Percentiles rank a stretch among this genome's conserved stretches.
phyloP scores from a whole-genome alignment of 208 protist genomes.

The Entamoeba nuttalli region DNA sequence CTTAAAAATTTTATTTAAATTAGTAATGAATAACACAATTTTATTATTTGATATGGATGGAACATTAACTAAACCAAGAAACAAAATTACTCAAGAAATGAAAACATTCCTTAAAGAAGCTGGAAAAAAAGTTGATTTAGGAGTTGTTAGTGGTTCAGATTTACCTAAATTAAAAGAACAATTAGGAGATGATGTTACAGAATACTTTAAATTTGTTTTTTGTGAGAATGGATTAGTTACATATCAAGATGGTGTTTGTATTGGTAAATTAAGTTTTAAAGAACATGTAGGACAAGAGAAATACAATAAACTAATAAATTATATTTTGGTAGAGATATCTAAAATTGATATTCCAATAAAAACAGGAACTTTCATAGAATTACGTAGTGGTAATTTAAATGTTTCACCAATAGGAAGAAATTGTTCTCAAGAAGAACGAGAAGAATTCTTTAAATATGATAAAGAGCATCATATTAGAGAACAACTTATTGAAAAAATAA shows the following conservation, averaged over 20 bases:
- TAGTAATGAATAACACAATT: constrained; percentile 36
- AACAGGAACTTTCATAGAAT: constrained; percentile 94
- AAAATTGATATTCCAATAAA: constrained; percentile 89
- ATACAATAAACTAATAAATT: constrained; percentile 79
- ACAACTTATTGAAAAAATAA: constrained; percentile 69
- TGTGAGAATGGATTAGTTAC: constrained; percentile 80
- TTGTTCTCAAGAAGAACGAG: constrained; percentile 81
- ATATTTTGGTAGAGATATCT: constrained; percentile 68
- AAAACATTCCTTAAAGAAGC: constrained; percentile 56
- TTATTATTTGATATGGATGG: constrained; percentile 82
- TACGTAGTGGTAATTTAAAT: constrained; percentile 95
- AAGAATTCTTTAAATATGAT: constrained; percentile 89
- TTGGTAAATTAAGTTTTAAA: constrained; percentile 66
- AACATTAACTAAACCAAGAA: constrained; percentile 47
- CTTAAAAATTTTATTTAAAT: not conserved
- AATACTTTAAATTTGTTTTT: constrained; percentile 88
- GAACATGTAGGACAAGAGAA: constrained; percentile 72
- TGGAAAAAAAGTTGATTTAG: constrained; percentile 64
- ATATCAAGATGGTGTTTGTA: constrained; percentile 33
- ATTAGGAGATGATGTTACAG: constrained; percentile 47
- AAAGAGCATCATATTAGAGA: constrained; percentile 73
- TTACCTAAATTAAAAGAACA: constrained; percentile 87
- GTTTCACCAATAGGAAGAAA: constrained; percentile 90
- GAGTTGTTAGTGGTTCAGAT: constrained; percentile 93
- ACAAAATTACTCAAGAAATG: constrained; percentile 63